Evolutionary conservation across 768 basidiomycete genomes (phyloP).

Genomic region (Suillus occidentalis): DNA sequence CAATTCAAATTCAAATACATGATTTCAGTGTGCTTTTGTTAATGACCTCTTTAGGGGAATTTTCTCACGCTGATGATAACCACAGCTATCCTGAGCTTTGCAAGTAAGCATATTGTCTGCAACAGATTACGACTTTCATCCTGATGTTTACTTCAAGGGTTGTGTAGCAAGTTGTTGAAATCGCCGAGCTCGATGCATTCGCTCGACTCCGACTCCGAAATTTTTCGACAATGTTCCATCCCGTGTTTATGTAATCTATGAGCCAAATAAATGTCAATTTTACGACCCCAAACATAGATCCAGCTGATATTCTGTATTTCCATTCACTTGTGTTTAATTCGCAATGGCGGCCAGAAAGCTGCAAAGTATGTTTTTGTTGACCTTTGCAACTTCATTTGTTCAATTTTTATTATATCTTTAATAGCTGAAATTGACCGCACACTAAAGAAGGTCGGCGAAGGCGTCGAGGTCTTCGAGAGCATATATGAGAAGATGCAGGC

Average conservation of each 20-base stretch:
- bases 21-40: constrained; percentile 1
- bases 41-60: neutral
- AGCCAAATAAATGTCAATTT: constrained; percentile 12
- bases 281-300: constrained; percentile 4
- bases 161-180: neutral
- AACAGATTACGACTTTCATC: neutral
- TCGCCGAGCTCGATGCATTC: neutral
- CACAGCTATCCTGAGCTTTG: neutral
- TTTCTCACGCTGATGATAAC: neutral
- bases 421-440: constrained; percentile 98
- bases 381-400: neutral
- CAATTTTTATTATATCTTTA: constrained; percentile 1
- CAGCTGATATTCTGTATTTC: constrained; percentile 11
- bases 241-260: constrained; percentile 25
- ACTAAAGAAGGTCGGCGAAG: constrained; percentile 94
- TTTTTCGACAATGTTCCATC: neutral
- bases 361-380: constrained; percentile 56
- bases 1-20: constrained; percentile 10
- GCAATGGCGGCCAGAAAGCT: constrained; percentile 89
- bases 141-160: neutral
- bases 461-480: constrained; percentile 91
- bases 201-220: neutral
- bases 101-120: neutral
- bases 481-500: constrained; percentile 99
- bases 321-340: constrained; percentile 21